Evolutionary conservation across 345 rosid genomes (phyloP), one percentile per base, ranked within the genome.

Genomic region (Turritis glabra): DNA sequence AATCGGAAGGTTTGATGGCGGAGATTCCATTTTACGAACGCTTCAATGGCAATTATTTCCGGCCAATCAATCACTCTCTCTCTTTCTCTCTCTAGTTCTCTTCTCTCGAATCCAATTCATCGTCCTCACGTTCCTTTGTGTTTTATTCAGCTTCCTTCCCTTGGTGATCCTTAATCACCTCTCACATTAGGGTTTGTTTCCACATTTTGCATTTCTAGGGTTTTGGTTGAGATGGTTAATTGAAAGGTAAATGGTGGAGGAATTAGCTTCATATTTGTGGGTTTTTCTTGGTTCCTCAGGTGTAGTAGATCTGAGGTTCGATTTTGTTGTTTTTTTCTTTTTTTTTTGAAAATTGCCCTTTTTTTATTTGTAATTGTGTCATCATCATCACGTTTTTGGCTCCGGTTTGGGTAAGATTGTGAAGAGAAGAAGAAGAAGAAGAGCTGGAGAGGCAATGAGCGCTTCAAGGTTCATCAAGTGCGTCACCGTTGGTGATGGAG

Each of bases 401-500:
- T 44, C 67, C 40, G 40, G 40, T 35, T 14, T 33, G 37, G 11
- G 29, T 47, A 35, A 33, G 38, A 8, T 33, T 33, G 12, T 33
- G 9, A 33, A 8, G 37, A 35, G 69, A 15, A 47, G 60, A 30
- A 47, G 65, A 32, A 40, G 44, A 40, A 40, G 29, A 69, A 46
- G 17, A 11, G 27, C 4, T 14, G 47, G 74, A 75, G 74, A 75
- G 55, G 33, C 79, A 67, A 76, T 76, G 80, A 70, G 80, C 41
- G 76, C 80, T 33, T 70, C 76, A 33, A 69, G 75, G 51, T 76
- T 76, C 75, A 76, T 69, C 12, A 76, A 76, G 35, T 76, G 80
- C 7, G 76, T 70, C 0, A 77, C 80, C 12, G 80, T 77, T 26
- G 80, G 80, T 44, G 80, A 77, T 46, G 80, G 80, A 46, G 80